Percentiles rank a stretch among this genome's conserved stretches.
phyloP scores from a whole-genome alignment of 2,329 filamentous ascomycete genomes.

The Calonectria multiphialidica region DNA sequence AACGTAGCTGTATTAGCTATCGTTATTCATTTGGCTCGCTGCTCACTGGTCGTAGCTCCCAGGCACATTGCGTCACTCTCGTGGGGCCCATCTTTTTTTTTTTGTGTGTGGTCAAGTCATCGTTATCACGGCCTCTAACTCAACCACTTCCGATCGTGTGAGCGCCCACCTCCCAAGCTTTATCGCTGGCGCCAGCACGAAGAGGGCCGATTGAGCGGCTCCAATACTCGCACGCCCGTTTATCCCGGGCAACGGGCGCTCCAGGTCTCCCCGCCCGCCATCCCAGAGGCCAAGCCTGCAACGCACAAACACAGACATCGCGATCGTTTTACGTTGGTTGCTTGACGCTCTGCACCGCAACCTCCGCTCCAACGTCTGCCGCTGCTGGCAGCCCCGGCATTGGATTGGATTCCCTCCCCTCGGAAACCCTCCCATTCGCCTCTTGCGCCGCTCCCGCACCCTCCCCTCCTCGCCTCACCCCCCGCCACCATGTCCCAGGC shows the following conservation, averaged over 20 bases:
- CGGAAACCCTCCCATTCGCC: slow-evolving; percentile 25
- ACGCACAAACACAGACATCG: slow-evolving; percentile 8
- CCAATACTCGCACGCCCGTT: slow-evolving; percentile 40
- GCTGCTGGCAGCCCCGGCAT: slow-evolving; percentile 21
- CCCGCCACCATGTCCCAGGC: slow-evolving; percentile 64
- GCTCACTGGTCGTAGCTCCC: slow-evolving; percentile 44
- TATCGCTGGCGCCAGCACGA: slow-evolving; percentile 13
- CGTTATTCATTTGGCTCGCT: slow-evolving; percentile 33
- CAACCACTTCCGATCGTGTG: slow-evolving; percentile 9
- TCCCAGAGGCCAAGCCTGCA: slow-evolving; percentile 13
- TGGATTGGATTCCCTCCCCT: slow-evolving; percentile 30
- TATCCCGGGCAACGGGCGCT: slow-evolving; percentile 42
- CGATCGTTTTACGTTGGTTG: background rate
- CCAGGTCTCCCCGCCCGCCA: slow-evolving; percentile 31
- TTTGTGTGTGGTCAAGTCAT: slow-evolving; percentile 13
- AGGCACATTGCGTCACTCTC: slow-evolving; percentile 45
- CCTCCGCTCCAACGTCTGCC: slow-evolving; percentile 26
- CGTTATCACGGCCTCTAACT: slow-evolving; percentile 25
- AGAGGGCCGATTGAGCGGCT: slow-evolving; percentile 40
- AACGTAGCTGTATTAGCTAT: slow-evolving; percentile 47
- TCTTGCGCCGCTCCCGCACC: slow-evolving; percentile 29
- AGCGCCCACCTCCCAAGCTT: slow-evolving; percentile 9
- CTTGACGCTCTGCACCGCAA: slow-evolving; percentile 16
- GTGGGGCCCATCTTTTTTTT: slow-evolving; percentile 39
- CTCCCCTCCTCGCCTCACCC: slow-evolving; percentile 21